Evolutionary conservation across 768 basidiomycete species (phyloP), one percentile per base, ranked within the genome.

Genomic region (Leucocoprinus sp.): DNA sequence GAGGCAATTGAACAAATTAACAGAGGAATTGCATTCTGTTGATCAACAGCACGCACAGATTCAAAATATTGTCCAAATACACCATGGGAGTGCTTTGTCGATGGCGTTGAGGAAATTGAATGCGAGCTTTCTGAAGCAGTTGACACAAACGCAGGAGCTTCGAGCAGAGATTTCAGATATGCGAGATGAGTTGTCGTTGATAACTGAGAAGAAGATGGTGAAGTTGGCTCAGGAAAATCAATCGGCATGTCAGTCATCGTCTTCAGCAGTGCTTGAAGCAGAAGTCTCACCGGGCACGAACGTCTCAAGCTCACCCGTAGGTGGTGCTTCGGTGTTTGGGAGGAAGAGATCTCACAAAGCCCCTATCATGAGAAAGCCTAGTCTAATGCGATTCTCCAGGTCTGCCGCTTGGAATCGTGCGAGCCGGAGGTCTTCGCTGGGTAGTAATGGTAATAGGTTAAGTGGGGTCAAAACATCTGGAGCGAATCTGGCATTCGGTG

Each of bases 71-170:
- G 68, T 68, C 3, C 81, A 84, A 39, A 66, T 76, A 6, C 89
- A 92, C 61, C 75, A 71, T 18, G 68, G 74, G 11, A 88, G 86
- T 54, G 87, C 89, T 14, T 68, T 92, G 6, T 77, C 84, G 19
- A 78, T 92, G 78, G 88, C 84, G 1, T 65, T 91, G 47, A 71
- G 84, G 50, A 91, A 92, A 65, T 70, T 92, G 34, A 87, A 91
- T 55, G 62, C 69, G 18, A 75, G 81, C 54, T 82, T 86, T 58
- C 54, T 85, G 42, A 78, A 77, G 56, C 76, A 84, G 52, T 63
- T 76, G 22, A 60, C 70, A 0, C 81, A 86, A 51, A 71, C 70
- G n/a, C 71, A 82, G 51, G 64, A 57, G 14, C 60, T 86, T 3
- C 70, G 67, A 31, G 62, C 67, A n/a, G 71, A 76, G 42, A 57